phyloP scores from a whole-genome alignment of 202 grass and related monocot genomes.

The Setaria italica region DNA sequence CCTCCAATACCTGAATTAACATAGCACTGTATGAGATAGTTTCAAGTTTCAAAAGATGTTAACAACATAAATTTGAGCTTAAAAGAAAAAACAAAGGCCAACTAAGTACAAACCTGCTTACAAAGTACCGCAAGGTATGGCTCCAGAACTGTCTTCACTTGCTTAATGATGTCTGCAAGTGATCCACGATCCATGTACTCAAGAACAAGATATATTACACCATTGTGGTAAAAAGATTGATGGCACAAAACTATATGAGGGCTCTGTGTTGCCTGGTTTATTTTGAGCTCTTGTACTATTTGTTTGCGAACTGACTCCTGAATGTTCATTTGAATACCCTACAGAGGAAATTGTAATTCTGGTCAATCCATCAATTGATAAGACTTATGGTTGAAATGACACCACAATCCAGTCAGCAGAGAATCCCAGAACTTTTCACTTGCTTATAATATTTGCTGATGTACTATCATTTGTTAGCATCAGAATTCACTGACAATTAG shows the following conservation, averaged over 20 bases:
- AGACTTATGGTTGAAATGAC: background rate
- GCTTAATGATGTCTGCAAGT: slow-evolving; percentile 90
- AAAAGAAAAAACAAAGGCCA: slow-evolving; percentile 31
- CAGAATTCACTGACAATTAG: background rate
- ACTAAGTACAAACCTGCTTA: slow-evolving; percentile 67
- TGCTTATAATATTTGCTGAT: background rate
- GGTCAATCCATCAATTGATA: slow-evolving; percentile 33
- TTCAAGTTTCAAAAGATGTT: slow-evolving; percentile 25
- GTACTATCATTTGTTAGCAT: slow-evolving; percentile 26
- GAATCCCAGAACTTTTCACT: slow-evolving; percentile 9
- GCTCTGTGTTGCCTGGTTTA: slow-evolving; percentile 88
- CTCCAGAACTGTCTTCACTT: slow-evolving; percentile 95
- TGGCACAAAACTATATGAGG: slow-evolving; percentile 85
- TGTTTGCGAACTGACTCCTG: slow-evolving; percentile 97
- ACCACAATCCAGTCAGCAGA: slow-evolving; percentile 4
- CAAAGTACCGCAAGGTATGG: slow-evolving; percentile 94
- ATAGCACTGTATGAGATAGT: slow-evolving; percentile 22
- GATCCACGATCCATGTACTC: slow-evolving; percentile 99
- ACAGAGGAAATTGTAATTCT: slow-evolving; percentile 28
- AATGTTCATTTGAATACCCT: slow-evolving; percentile 99
- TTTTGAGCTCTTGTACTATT: slow-evolving; percentile 99
- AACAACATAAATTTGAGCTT: background rate
- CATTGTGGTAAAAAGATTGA: slow-evolving; percentile 98
- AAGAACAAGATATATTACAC: slow-evolving; percentile 96
- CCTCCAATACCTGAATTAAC: slow-evolving; percentile 82